phyloP scores from a whole-genome alignment of 73 alveolate species.

The Stentor coeruleus region DNA sequence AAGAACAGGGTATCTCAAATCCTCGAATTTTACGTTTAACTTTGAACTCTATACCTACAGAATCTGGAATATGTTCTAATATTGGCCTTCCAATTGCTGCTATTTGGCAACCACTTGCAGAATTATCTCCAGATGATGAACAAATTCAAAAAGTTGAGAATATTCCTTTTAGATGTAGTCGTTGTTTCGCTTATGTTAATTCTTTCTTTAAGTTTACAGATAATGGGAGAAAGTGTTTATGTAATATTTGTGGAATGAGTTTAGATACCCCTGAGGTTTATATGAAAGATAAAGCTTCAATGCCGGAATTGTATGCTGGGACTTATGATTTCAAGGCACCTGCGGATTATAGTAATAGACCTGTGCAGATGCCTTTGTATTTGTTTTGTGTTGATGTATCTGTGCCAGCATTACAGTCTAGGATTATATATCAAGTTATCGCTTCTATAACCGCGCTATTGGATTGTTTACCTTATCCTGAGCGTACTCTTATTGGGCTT shows the following conservation, averaged over 20 bases:
- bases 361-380: conserved; percentile 26
- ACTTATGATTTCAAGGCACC: conserved; percentile 64
- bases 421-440: conserved; percentile 36
- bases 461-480: conserved; percentile 43
- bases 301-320: conserved; percentile 54
- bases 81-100: conserved; percentile 30
- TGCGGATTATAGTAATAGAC: conserved; percentile 22
- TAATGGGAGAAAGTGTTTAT: conserved; percentile 36
- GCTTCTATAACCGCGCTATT: conserved; percentile 39
- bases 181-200: conserved; percentile 55
- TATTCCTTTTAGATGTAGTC: conserved; percentile 52
- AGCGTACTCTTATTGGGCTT: not conserved
- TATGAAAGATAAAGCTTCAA: conserved; percentile 31
- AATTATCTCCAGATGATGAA: not conserved
- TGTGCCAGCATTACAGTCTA: conserved; percentile 25
- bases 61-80: no score
- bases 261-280: conserved; percentile 38
- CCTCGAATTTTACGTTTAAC: conserved; percentile 22
- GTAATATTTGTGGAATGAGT: conserved; percentile 51
- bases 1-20: conserved; percentile 13
- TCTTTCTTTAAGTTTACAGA: conserved; percentile 39
- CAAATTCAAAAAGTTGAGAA: conserved; percentile 17
- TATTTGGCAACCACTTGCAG: conserved; percentile 11
- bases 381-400: conserved; percentile 48
- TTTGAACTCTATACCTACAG: not conserved